Evolutionary conservation across 2,329 filamentous ascomycete species (phyloP), one percentile per base, ranked within the genome.

Genomic region (Epichloe festucae): DNA sequence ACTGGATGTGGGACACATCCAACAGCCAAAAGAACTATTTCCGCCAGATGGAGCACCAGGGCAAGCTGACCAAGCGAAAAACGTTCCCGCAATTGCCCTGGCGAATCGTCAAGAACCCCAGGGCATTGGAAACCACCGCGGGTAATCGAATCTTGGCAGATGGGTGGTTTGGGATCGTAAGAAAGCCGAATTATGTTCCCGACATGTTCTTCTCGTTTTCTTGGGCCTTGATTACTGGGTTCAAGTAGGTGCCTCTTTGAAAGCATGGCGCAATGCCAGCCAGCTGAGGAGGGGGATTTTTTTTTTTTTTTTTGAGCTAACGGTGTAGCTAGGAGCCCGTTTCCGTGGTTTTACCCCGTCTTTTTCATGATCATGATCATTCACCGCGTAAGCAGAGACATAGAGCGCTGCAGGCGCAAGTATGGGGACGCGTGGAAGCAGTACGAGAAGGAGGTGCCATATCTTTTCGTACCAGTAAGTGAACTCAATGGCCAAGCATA

Each of bases 51-150:
- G 87, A 94, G 70, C 81, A 84, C 54, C 27, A 31, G 27, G 88
- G 88, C 54, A 82, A 82, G 41, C 64, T 78, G 49, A 69, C 84
- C 49, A 73, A 81, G 65, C 85, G 89, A 60, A 87, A 84, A 60
- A 83, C 88, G 3, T 95, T 95, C 89, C 90, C 5, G 27, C 87
- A 91, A 67, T 77, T 95, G n/a, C 89, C 88, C 7, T 96, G 88
- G 84, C 86, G 86, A 67, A 84, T 82, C 4, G 68, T 95, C 54
- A 71, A 87, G 59, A 90, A 95, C 70, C 89, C 89, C 44, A 82
- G 85, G 66, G 82, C 78, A 41, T 90, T 95, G 66, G 76, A 75
- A 53, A 86, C 85, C 8, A 75, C 81, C 42, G 78, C 82, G 53
- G 86, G 89, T 61, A 82, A 82, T 55, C 27, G 27, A 10, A 82